phyloP scores from a whole-genome alignment of 441 rosid species.

The Francoa sonchifolia region DNA sequence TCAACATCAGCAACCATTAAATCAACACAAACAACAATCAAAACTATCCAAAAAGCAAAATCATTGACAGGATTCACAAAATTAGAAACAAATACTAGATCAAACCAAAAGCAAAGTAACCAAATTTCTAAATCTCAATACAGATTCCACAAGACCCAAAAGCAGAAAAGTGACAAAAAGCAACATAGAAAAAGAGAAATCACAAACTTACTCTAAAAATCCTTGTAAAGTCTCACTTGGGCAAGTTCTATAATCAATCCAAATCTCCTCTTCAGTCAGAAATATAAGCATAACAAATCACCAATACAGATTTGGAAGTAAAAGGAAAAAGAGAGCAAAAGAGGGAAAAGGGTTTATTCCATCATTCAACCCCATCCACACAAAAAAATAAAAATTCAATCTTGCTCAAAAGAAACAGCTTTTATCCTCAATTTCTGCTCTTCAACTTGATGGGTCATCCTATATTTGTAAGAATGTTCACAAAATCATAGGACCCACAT shows the following conservation, averaged over 20 bases:
- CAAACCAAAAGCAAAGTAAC: no score
- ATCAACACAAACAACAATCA: conserved; percentile 16
- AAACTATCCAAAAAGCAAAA: conserved; percentile 11
- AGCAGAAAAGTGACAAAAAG: no score
- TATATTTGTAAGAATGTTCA: conserved; percentile 1
- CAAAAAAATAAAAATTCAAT: conserved; percentile 4
- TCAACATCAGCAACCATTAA: conserved; percentile 12
- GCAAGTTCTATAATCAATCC: no score
- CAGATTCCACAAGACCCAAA: neutral
- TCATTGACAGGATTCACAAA: conserved; percentile 1
- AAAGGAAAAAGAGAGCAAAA: neutral
- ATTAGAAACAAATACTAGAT: conserved; percentile 1
- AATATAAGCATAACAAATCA: neutral
- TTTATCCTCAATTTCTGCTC: neutral
- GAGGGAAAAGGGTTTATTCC: conserved; percentile 12
- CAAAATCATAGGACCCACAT: conserved; percentile 19
- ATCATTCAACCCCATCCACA: conserved; percentile 17
- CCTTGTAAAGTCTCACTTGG: neutral
- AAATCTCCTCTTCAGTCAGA: no score
- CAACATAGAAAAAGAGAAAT: no score
- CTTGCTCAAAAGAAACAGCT: neutral
- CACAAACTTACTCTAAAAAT: no score
- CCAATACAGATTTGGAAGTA: neutral
- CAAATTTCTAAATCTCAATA: conserved; percentile 1
- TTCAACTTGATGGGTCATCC: neutral